Conservation (phyloP, 208 protist genomes). For the Vickermania ingenoplastis region DNA sequence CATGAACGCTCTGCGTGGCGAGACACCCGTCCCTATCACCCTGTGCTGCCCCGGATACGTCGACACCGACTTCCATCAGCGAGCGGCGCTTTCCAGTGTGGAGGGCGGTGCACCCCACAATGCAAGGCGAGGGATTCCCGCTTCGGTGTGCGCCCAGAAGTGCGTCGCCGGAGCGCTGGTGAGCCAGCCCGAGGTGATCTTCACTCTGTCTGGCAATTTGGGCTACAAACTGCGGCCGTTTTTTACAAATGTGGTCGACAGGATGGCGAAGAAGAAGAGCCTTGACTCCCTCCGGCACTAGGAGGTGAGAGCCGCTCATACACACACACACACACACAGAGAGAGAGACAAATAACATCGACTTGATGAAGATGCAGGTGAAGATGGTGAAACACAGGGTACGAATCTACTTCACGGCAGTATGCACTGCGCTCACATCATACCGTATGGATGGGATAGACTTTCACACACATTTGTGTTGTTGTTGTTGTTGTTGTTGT, state of each 20-base stretch:
- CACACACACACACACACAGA: conserved; percentile 3
- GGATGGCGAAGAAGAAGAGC: conserved; percentile 59
- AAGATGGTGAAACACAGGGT: not conserved
- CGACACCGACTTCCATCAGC: conserved; percentile 75
- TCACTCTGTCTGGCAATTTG: conserved; percentile 51
- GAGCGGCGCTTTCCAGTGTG: conserved; percentile 20
- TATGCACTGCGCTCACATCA: too few relatives aligned
- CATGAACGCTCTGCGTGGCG: conserved; percentile 75
- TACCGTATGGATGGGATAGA: too few relatives aligned
- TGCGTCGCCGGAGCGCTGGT: conserved; percentile 48
- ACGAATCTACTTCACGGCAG: not conserved
- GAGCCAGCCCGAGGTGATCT: conserved; percentile 62
- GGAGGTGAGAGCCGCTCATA: conserved; percentile 1
- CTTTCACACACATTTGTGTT: too few relatives aligned
- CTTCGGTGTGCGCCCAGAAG: conserved; percentile 30
- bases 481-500: too few relatives aligned
- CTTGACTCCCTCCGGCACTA: conserved; percentile 44
- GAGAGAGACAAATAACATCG: not conserved
- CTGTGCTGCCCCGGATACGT: conserved; percentile 80
- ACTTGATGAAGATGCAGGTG: not conserved
- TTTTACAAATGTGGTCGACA: conserved; percentile 52
- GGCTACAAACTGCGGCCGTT: conserved; percentile 71
- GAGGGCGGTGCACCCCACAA: conserved; percentile 22
- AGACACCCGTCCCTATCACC: conserved; percentile 60
- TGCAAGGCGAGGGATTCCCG: conserved; percentile 48